Percentiles rank a stretch among this genome's conserved stretches.
Conservation (phyloP, 2,329 filamentous ascomycete species). For the Calonectria pseudoreteaudii region DNA sequence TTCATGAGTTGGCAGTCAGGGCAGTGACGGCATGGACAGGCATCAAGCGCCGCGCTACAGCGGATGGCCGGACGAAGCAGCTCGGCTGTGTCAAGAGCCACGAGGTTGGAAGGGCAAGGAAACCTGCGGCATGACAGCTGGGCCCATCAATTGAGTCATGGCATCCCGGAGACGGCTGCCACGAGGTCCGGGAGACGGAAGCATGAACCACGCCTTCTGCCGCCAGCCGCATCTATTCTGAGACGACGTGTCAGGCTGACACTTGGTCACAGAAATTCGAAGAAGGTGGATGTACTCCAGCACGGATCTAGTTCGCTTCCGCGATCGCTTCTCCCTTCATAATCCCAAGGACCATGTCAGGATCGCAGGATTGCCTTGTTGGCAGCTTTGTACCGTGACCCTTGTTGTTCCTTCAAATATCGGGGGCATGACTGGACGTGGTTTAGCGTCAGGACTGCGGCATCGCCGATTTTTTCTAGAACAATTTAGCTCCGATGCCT, state of each 20-base stretch:
- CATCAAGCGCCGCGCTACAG: background rate
- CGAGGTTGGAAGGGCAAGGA: background rate
- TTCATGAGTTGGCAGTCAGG: background rate
- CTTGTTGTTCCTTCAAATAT: background rate
- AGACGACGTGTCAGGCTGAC: slow-evolving; percentile 6
- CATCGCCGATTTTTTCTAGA: slow-evolving; percentile 12
- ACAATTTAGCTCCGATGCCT: slow-evolving; percentile 3
- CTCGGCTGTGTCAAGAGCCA: background rate
- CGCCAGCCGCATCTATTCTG: background rate
- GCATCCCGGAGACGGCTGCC: background rate
- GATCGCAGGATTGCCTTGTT: background rate
- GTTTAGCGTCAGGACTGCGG: background rate
- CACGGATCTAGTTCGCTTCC: slow-evolving; percentile 6
- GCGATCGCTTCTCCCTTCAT: background rate
- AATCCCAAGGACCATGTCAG: background rate
- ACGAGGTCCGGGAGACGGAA: background rate
- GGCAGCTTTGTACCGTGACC: background rate
- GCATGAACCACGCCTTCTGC: background rate
- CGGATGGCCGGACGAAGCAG: background rate
- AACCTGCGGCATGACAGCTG: background rate
- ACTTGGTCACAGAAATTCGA: background rate
- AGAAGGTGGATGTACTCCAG: background rate
- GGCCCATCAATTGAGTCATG: background rate
- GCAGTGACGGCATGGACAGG: slow-evolving; percentile 4
- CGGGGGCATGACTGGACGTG: background rate